Base-by-base conservation (phyloP, 2,329 filamentous ascomycete genomes). In the Sporothrix mexicana region DNA sequence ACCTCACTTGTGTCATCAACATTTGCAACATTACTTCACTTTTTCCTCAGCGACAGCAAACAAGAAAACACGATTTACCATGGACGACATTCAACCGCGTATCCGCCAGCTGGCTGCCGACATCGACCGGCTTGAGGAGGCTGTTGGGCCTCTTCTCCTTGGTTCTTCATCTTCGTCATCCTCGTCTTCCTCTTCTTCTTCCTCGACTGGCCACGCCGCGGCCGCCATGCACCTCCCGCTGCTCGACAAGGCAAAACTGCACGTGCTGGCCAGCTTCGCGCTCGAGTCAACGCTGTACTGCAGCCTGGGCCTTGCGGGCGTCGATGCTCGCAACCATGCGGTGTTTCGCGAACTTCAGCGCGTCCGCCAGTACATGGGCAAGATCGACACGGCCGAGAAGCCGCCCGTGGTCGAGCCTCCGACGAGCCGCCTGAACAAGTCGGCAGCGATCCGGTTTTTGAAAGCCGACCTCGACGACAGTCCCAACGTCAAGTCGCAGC, bases 191-290 rank as follows among this genome's bases (percentile, higher is more conserved):
- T 45, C 57, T 2, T 25, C 43, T 47, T 36, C 55, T 8, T 43
- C 53, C 17, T 1, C 43, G 5, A 43, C 45, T 17, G 57, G 67
- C 53, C 69, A 64, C 59, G 85, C 89, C 69, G 88, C 91, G 55
- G 88, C 89, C 72, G 90, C 93, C 5, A 91, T 90, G 72, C 94
- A 94, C 79, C 86, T 98, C 41, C 95, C 95, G 1, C 86, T 98
- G n/a, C 87, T 99, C 74, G 95, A 98, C 84, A 95, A 94, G 83
- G 94, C 96, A 8, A 98, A 98, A 83, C 90, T 98, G 74, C 94
- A 97, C 80, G 91, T 96, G n/a, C 86, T 97, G 23, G 87, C 91
- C 69, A 92, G 94, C 20, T 99, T 98, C 81, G 88, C 95, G 0
- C 91, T 99, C 75, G 95, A 98, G 79, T 97, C 95, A 0, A 84